Evolutionary conservation across 2,329 filamentous ascomycete genomes (phyloP), one percentile per base, ranked within the genome.

Genomic region (Nemania diffusa): DNA sequence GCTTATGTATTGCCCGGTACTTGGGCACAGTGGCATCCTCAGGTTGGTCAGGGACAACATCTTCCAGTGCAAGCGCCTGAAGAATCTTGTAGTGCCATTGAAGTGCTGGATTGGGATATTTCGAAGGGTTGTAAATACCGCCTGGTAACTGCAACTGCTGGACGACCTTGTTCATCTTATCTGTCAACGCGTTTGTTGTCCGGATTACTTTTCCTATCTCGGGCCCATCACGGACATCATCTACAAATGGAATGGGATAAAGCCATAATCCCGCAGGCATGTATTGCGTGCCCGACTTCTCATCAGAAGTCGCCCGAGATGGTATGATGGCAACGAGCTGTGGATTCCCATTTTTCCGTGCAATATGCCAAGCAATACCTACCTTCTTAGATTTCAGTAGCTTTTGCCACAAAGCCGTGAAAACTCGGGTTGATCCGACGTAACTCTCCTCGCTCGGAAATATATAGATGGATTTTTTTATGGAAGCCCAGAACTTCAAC

Each of bases 21-120:
- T 92, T 93, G 1, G 96, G 96, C 15, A 92, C 78, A 0, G 96
- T 98, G 71, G 91, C 90, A 76, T 99, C 96, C 15, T 88, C 84
- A 1, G 81, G 80, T 57, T 90, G 87, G 22, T 92, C 90, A 0
- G 94, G 94, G 1, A 97, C 82, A 72, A 97, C 94, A 77, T 99
- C 96, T 40, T 97, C 94, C 0, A 99, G 84, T 0, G 96, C 96
- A 64, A 97, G 85, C 6, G 92, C 91, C 80, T 99, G 96, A 0
- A 99, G 83, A 52, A 99, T 97, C 69, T 89, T 91, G 83, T 98
- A 99, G 81, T 98, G 96, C 94, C 95, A 99, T 80, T 99, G 96
- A 26, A 99, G 84, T 8, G 92, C 87, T 9, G 94, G 94, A 69
- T 99, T 99, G 0, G 96, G 93, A 75, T 97, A 98, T 75, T 91